These are phyloP conservation scores for Escovopsis sp. DNA, from an alignment of 2,329 filamentous ascomycete genomes.

Conservation along the genomic window DNA sequence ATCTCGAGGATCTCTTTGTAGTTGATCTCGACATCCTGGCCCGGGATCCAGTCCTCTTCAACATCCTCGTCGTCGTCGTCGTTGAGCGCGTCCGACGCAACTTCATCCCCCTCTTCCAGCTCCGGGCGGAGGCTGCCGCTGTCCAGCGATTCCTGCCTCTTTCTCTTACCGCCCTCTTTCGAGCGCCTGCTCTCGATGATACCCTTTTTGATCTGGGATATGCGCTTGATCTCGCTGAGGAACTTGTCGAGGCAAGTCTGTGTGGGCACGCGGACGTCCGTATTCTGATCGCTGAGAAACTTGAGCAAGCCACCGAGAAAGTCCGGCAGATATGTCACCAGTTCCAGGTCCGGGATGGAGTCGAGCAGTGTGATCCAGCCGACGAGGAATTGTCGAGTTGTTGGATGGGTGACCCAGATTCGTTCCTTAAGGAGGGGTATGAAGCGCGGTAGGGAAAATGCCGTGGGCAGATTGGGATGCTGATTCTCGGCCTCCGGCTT, in stretches of 20 bases:
- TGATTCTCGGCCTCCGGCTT: conserved; percentile 29
- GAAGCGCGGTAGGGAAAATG: conserved; percentile 82
- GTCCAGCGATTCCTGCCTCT: conserved; percentile 55
- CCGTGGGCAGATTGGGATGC: conserved; percentile 50
- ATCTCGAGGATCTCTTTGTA: conserved; percentile 87
- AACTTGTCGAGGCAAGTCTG: conserved; percentile 83
- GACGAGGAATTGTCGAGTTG: conserved; percentile 86
- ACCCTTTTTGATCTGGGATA: conserved; percentile 81
- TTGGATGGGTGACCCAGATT: conserved; percentile 88
- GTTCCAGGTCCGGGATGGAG: conserved; percentile 89
- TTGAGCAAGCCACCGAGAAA: conserved; percentile 82
- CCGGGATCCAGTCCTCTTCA: conserved; percentile 92
- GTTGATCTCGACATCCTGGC: conserved; percentile 91
- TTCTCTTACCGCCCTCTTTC: conserved; percentile 50
- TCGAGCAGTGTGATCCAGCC: conserved; percentile 92
- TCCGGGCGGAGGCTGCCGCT: conserved; percentile 44
- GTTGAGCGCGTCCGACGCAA: conserved; percentile 41
- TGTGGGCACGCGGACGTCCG: conserved; percentile 88
- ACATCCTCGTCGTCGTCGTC: conserved; percentile 46
- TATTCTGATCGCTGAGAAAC: conserved; percentile 81
- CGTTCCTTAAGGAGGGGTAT: conserved; percentile 88
- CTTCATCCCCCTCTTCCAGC: conserved; percentile 45
- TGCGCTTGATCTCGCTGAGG: conserved; percentile 84
- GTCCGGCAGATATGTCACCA: conserved; percentile 82
- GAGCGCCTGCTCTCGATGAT: conserved; percentile 74